phyloP scores from a whole-genome alignment of 805 yeast species.

The Huiozyma naganishii region DNA sequence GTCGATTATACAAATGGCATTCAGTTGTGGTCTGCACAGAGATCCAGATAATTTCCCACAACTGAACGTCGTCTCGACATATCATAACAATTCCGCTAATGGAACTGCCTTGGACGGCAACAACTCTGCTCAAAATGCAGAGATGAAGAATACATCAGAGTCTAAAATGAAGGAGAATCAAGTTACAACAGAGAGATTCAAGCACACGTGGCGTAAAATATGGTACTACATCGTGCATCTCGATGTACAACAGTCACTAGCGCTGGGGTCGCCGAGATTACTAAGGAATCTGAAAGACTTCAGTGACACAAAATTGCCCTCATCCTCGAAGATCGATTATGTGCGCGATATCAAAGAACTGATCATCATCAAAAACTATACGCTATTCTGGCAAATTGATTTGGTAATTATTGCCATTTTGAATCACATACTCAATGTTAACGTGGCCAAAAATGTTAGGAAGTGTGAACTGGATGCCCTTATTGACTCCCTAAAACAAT shows the following conservation, averaged over 20 bases:
- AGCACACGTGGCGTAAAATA: constrained; percentile 46
- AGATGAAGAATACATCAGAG: neutral
- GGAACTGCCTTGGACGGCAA: constrained; percentile 2
- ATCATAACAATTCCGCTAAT: constrained; percentile 6
- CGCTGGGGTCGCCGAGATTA: constrained; percentile 32
- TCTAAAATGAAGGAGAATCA: constrained; percentile 7
- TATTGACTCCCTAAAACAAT: constrained; percentile 25
- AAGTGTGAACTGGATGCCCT: constrained; percentile 31
- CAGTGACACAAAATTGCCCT: constrained; percentile 36
- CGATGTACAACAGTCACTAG: constrained; percentile 34
- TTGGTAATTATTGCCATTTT: constrained; percentile 29
- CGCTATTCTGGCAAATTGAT: constrained; percentile 38
- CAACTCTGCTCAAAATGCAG: constrained; percentile 1
- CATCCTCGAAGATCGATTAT: constrained; percentile 28
- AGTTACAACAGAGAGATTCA: constrained; percentile 27
- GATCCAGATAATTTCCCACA: constrained; percentile 49
- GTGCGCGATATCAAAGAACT: constrained; percentile 34
- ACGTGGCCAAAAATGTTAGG: constrained; percentile 32
- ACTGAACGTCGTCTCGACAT: constrained; percentile 22
- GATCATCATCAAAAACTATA: constrained; percentile 37
- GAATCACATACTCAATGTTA: constrained; percentile 25
- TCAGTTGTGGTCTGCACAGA: constrained; percentile 55
- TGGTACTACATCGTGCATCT: constrained; percentile 40
- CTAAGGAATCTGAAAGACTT: constrained; percentile 30
- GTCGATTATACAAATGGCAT: constrained; percentile 54